Evolutionary conservation across 306 rosid genomes (phyloP), one percentile per base, ranked within the genome.

Genomic region (Notholithocarpus densiflorus): DNA sequence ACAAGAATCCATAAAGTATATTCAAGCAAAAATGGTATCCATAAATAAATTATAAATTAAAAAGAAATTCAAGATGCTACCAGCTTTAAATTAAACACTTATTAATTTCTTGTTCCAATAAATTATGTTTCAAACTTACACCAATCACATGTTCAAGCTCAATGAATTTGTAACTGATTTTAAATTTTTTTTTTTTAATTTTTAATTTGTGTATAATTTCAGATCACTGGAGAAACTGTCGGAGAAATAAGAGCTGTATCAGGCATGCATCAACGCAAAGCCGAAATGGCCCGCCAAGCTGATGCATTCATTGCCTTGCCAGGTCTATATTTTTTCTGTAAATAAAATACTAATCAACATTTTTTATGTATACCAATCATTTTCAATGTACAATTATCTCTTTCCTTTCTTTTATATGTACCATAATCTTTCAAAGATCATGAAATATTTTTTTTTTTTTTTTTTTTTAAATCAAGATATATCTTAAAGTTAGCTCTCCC

Each of bases 231-330:
- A 68, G 98, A 89, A 70, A 81, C 89, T 0, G 90, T 95, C 1
- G 98, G 98, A 82, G 98, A 95, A 90, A 92, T 95, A 34, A 87
- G 88, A 86, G 94, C 91, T 40, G 98, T 95, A 48, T 85, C 92
- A 3, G 89, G 90, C 59, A 92, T 95, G 98, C 98, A 92, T 82
- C 98, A 92, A 85, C 97, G 98, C 78, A 95, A 95, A 68, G 98
- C 98, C 0, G 98, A 92, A 82, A 92, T 95, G 98, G 97, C 97
- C 48, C 76, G 93, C 80, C 95, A 92, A 83, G 98, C 97, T 0
- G 97, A 92, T 81, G 98, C 97, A 21, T 94, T 92, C 45, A 90
- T 94, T 82, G 98, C 98, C 57, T 71, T 92, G 83, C 98, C 98
- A 74, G 97, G 97, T 94, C 72, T 14, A 19, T 14, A 19, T 60